phyloP scores from a whole-genome alignment of 2,329 filamentous ascomycete species.

The Ilyonectria destructans region DNA sequence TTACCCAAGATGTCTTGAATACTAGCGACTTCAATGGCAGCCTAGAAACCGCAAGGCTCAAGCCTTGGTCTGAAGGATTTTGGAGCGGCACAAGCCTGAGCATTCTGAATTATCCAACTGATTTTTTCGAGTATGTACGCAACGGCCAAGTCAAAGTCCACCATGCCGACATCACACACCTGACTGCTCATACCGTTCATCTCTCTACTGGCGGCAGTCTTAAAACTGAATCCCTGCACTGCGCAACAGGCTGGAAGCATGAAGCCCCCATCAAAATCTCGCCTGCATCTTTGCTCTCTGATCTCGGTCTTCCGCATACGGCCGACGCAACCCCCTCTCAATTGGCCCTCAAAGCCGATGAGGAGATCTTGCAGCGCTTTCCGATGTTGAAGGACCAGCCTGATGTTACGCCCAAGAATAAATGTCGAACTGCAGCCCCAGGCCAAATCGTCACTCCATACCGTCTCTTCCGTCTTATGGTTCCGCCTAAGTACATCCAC shows the following conservation, averaged over 20 bases:
- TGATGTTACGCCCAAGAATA: conserved; percentile 60
- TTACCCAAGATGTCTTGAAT: conserved; percentile 70
- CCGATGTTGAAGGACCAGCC: conserved; percentile 69
- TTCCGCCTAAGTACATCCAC: conserved; percentile 55
- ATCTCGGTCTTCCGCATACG: too few relatives aligned
- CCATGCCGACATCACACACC: conserved; percentile 62
- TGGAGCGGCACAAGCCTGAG: conserved; percentile 64
- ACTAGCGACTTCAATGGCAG: conserved; percentile 70
- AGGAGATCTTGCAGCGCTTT: conserved; percentile 66
- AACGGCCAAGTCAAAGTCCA: conserved; percentile 69
- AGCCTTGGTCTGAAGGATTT: conserved; percentile 67
- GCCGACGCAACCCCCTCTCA: too few relatives aligned
- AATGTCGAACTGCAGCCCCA: conserved; percentile 46
- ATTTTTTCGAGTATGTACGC: conserved; percentile 70
- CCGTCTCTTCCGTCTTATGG: conserved; percentile 63
- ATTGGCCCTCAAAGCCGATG: conserved; percentile 57
- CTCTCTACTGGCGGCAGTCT: neutral
- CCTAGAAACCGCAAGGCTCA: conserved; percentile 68
- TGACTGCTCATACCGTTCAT: conserved; percentile 60
- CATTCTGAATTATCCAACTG: conserved; percentile 73
- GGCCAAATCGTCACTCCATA: conserved; percentile 53
- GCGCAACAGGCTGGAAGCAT: conserved; percentile 73
- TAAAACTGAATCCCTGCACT: conserved; percentile 52
- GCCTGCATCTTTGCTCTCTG: conserved; percentile 40
- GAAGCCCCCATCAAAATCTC: conserved; percentile 66